A percentile compares a stretch with the other conserved stretches of the same genome.
Evolutionary conservation across 2,329 filamentous ascomycete genomes (phyloP).

Genomic region (Pseudogymnoascus sp.): DNA sequence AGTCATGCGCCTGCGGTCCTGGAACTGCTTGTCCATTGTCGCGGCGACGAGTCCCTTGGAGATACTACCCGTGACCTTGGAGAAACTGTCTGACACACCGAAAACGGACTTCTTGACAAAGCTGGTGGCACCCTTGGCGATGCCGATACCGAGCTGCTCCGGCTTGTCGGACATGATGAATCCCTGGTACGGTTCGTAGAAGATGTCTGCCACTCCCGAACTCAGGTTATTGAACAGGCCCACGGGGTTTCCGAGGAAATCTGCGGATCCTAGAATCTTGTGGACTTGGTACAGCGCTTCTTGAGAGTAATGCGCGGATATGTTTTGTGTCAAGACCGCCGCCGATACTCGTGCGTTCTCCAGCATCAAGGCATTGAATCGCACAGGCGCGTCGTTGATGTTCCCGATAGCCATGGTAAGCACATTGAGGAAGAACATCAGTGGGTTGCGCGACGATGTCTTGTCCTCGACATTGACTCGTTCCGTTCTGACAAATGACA

Average conservation of each 20-base stretch:
- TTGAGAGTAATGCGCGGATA: conserved; percentile 93
- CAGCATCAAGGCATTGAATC: conserved; percentile 85
- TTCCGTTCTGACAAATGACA: conserved; percentile 95
- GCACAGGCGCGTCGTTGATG: conserved; percentile 92
- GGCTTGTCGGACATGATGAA: conserved; percentile 93
- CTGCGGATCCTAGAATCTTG: conserved; percentile 92
- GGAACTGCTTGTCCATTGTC: conserved; percentile 96
- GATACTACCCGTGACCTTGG: conserved; percentile 94
- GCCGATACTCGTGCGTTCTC: conserved; percentile 93
- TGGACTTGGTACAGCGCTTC: conserved; percentile 94
- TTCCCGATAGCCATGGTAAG: conserved; percentile 99
- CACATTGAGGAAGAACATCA: conserved; percentile 98
- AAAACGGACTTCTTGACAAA: conserved; percentile 99
- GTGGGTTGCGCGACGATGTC: conserved; percentile 77
- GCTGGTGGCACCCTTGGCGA: conserved; percentile 91
- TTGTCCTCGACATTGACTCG: conserved; percentile 94
- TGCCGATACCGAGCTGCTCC: conserved; percentile 88
- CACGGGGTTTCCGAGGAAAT: conserved; percentile 95
- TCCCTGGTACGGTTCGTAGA: conserved; percentile 98
- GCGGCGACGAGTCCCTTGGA: conserved; percentile 94
- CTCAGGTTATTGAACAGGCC: conserved; percentile 97
- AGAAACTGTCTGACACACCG: conserved; percentile 93
- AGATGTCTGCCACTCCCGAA: conserved; percentile 94
- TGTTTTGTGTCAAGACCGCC: conserved; percentile 71
- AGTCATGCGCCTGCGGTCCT: conserved; percentile 90